phyloP scores from a whole-genome alignment of 768 basidiomycete species.

The Tylopilus subfusipes region DNA sequence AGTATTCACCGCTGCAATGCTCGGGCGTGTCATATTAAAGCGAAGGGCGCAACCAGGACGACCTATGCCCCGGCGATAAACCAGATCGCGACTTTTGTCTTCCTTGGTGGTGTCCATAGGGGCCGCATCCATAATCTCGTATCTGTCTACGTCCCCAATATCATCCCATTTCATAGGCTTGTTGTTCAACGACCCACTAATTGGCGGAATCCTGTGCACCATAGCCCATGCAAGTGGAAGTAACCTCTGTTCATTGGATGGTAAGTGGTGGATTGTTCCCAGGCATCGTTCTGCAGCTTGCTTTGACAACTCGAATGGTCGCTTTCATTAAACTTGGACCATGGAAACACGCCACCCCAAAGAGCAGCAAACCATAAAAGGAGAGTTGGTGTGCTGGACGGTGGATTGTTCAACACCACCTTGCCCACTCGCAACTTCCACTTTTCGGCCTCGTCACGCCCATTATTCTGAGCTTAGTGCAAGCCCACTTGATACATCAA shows the following conservation, averaged over 20 bases:
- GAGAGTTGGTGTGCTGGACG: not conserved
- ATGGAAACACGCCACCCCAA: conserved; percentile 8
- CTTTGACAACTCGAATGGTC: conserved; percentile 11
- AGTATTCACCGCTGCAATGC: conserved; percentile 81
- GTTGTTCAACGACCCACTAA: not conserved
- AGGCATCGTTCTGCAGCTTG: conserved; percentile 4
- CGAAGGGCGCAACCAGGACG: conserved; percentile 47
- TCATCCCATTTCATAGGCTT: not conserved
- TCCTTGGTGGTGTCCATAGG: not conserved
- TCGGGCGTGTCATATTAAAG: conserved; percentile 60
- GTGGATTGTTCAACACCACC: not conserved
- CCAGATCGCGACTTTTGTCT: not conserved
- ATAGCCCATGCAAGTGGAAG: conserved; percentile 6
- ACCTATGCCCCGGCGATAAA: conserved; percentile 51
- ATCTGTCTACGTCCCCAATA: not conserved
- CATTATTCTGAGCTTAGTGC: conserved; percentile 1
- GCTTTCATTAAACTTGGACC: not conserved
- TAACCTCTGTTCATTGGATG: not conserved
- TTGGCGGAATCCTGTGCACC: not conserved
- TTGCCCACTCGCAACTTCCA: conserved; percentile 3
- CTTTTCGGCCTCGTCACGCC: not conserved
- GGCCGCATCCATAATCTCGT: conserved; percentile 4
- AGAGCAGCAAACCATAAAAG: conserved; percentile 6
- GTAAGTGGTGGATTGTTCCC: conserved; percentile 11
- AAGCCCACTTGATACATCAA: not conserved